Evolutionary conservation across 441 rosid genomes (phyloP).

Genomic region (Pelargonium fulgidum): DNA sequence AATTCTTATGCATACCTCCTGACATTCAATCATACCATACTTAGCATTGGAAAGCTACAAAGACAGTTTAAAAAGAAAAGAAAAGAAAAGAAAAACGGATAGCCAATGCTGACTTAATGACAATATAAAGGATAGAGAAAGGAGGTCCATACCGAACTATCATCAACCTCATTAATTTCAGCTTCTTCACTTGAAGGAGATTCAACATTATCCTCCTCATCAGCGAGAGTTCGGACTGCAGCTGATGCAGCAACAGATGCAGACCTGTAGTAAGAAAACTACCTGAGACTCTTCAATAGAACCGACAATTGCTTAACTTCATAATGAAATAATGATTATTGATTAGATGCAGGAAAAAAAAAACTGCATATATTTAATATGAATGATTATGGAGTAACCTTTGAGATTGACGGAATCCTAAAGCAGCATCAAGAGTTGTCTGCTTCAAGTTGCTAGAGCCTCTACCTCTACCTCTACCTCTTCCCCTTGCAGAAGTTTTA

Average conservation of each 20-base stretch:
- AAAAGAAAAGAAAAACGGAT: not conserved
- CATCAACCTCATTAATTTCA: constrained; percentile 41
- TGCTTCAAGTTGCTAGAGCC: constrained; percentile 64
- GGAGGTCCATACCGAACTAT: constrained; percentile 54
- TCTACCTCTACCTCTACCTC: constrained; percentile 52
- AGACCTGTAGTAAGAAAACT: constrained; percentile 38
- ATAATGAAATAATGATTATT: constrained; percentile 1
- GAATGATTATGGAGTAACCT: constrained; percentile 36
- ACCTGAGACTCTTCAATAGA: constrained; percentile 18
- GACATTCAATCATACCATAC: not conserved
- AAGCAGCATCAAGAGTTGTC: constrained; percentile 71
- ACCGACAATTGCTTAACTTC: constrained; percentile 10
- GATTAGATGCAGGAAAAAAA: constrained; percentile 3
- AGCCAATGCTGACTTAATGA: not conserved
- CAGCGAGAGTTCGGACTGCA: constrained; percentile 45
- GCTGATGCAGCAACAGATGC: constrained; percentile 54
- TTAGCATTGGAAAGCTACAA: not conserved
- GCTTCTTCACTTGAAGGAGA: constrained; percentile 81
- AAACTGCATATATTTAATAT: not conserved
- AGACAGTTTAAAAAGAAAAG: not conserved
- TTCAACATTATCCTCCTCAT: constrained; percentile 54
- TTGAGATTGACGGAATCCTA: constrained; percentile 68
- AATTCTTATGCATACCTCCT: not conserved
- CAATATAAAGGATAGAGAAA: constrained; percentile 9
- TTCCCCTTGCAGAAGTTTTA: constrained; percentile 71